These are phyloP conservation scores for Cytospora schulzeri DNA, from an alignment of 2,329 filamentous ascomycete genomes.

Conservation along the genomic window DNA sequence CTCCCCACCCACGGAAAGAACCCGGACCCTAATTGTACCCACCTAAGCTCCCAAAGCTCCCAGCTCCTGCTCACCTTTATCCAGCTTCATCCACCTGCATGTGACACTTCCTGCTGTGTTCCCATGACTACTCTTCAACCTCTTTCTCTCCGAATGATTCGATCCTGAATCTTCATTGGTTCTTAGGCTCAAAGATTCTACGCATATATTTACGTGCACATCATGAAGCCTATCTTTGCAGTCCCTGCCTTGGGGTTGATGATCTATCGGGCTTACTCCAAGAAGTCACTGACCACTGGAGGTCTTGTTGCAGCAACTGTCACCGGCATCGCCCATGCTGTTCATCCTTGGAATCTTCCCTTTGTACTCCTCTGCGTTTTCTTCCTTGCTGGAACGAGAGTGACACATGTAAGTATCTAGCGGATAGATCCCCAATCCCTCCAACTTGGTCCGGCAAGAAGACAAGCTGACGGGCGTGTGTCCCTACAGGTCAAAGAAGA, in stretches of 20 bases:
- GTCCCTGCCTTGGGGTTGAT: conserved; percentile 61
- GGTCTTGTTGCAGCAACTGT: conserved; percentile 72
- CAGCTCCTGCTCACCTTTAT: not conserved
- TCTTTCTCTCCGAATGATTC: not conserved
- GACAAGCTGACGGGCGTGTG: conserved; percentile 25
- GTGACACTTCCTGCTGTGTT: not conserved
- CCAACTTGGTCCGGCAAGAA: not conserved
- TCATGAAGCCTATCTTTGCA: conserved; percentile 61
- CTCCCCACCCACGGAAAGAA: too few species aligned
- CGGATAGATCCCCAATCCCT: not conserved
- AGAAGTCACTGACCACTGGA: conserved; percentile 75
- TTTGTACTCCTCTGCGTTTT: conserved; percentile 82
- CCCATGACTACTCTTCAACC: not conserved
- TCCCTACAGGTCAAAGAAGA: conserved; percentile 74
- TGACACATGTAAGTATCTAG: conserved; percentile 69
- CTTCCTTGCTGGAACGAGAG: conserved; percentile 81
- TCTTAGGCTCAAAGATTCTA: not conserved
- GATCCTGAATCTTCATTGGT: not conserved
- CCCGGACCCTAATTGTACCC: not conserved
- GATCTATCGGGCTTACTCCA: conserved; percentile 67
- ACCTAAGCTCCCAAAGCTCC: not conserved
- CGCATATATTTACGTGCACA: conserved; percentile 21
- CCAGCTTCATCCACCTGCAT: not conserved
- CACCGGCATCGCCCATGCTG: conserved; percentile 78
- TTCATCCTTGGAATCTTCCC: conserved; percentile 95